phyloP scores from a whole-genome alignment of 805 yeast genomes.

The Saccharomycopsis fermentans region DNA sequence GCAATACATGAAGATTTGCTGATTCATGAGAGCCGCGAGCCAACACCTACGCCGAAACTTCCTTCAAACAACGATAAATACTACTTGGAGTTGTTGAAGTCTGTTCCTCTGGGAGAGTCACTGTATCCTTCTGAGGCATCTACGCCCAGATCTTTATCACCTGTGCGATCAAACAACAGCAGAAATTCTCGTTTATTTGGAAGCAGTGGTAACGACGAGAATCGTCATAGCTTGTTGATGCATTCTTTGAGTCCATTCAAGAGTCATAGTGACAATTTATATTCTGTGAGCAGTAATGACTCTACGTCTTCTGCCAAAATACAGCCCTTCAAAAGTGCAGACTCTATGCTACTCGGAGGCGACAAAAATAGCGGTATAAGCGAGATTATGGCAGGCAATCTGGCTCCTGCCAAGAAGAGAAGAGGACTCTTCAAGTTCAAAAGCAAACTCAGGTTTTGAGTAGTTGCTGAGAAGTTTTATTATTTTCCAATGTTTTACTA shows the following conservation, averaged over 20 bases:
- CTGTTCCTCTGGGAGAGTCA: not conserved
- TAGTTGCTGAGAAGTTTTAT: not conserved
- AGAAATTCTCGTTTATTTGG: not conserved
- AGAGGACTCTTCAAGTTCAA: slow-evolving; percentile 2
- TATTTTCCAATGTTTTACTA: not conserved
- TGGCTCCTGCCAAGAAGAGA: not conserved
- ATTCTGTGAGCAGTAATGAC: not conserved
- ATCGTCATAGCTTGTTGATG: not conserved
- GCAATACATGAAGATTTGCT: not conserved
- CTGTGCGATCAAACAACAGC: slow-evolving; percentile 3
- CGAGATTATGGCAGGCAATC: not conserved
- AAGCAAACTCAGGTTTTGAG: not conserved
- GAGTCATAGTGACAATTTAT: not conserved
- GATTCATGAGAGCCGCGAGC: not conserved
- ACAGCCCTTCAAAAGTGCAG: slow-evolving; percentile 7
- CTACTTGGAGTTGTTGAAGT: not conserved
- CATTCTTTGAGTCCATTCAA: not conserved
- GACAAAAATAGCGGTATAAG: not conserved
- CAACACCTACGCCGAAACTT: not conserved
- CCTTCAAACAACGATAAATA: not conserved
- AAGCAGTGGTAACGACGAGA: not conserved
- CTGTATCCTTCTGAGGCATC: not conserved
- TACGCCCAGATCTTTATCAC: not conserved
- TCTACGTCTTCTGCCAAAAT: not conserved
- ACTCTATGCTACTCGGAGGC: not conserved